Evolutionary conservation across 192 early-diverging fungal genomes (phyloP).

Genomic region (Lunasporangiospora selenospora): DNA sequence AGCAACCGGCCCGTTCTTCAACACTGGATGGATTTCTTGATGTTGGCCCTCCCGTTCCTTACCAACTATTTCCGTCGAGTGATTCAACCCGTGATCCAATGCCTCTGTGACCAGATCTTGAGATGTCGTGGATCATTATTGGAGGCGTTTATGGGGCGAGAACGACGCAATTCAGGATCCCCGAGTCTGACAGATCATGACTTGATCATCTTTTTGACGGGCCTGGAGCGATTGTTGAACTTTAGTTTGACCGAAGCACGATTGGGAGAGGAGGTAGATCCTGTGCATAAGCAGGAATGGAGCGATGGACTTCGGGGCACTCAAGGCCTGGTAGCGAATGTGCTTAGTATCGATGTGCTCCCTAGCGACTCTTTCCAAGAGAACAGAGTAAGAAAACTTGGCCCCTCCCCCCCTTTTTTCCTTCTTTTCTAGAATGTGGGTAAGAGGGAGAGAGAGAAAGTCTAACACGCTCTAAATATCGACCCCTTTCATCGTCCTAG

Average conservation of each 20-base stretch:
- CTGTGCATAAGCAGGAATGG: constrained; percentile 43
- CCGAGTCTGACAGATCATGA: constrained; percentile 42
- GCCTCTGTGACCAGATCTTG: constrained; percentile 67
- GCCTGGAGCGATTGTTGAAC: constrained; percentile 33
- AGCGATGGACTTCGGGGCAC: constrained; percentile 32
- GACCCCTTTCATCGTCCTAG: too few relatives aligned
- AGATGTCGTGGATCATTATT: constrained; percentile 26
- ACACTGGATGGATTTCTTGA: constrained; percentile 80
- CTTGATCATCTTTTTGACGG: constrained; percentile 44
- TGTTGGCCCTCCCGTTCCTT: constrained; percentile 64
- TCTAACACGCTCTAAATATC: too few relatives aligned
- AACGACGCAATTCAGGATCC: neutral
- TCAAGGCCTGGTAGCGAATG: constrained; percentile 37
- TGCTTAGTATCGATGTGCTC: constrained; percentile 32
- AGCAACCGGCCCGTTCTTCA: constrained; percentile 74
- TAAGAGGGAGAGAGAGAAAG: too few relatives aligned
- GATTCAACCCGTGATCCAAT: constrained; percentile 65
- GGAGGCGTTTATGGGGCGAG: constrained; percentile 14
- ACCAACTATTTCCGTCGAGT: constrained; percentile 67
- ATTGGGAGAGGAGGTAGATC: constrained; percentile 35
- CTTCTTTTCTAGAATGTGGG: too few relatives aligned
- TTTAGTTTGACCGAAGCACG: constrained; percentile 44
- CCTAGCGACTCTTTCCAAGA: constrained; percentile 43
- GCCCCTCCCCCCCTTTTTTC: too few relatives aligned
- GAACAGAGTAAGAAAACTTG: constrained; percentile 37